Conservation (phyloP, 257 asterid species). For the Pogostemon cablin region DNA sequence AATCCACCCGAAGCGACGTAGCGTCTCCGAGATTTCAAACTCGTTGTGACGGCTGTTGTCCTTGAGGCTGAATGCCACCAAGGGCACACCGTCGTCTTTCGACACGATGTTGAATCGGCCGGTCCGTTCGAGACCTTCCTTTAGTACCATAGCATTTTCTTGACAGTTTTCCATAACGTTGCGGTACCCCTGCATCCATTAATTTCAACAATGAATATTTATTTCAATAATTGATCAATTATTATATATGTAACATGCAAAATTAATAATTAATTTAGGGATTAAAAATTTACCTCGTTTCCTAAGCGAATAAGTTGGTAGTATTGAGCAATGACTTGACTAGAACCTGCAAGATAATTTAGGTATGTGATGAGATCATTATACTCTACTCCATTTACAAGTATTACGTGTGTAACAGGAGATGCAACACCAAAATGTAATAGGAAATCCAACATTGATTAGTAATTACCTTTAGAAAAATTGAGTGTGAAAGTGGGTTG, state of each 20-base stretch:
- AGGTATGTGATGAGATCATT: too few relatives aligned
- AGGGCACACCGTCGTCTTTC: slow-evolving; percentile 82
- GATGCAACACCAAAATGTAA: too few relatives aligned
- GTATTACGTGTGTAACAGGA: too few relatives aligned
- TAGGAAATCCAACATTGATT: neutral
- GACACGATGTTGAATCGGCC: slow-evolving; percentile 76
- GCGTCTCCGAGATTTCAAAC: slow-evolving; percentile 68
- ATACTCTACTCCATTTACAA: too few relatives aligned
- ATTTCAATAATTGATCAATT: too few relatives aligned
- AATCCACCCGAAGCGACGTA: slow-evolving; percentile 86
- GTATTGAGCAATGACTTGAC: slow-evolving; percentile 89
- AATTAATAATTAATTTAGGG: neutral
- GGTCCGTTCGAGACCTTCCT: slow-evolving; percentile 64
- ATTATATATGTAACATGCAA: neutral
- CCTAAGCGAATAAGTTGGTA: slow-evolving; percentile 88
- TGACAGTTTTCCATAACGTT: slow-evolving; percentile 83
- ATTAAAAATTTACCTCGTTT: slow-evolving; percentile 48
- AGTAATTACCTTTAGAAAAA: slow-evolving; percentile 71
- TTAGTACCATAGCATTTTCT: slow-evolving; percentile 72
- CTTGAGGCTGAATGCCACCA: slow-evolving; percentile 87
- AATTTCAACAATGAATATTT: neutral
- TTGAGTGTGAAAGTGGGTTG: slow-evolving; percentile 97
- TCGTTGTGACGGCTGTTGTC: slow-evolving; percentile 73
- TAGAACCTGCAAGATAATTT: slow-evolving; percentile 59
- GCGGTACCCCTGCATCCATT: slow-evolving; percentile 61